These are phyloP conservation scores for Thelonectria discophora DNA, from an alignment of 2,329 filamentous ascomycete species.

Conservation along the genomic window DNA sequence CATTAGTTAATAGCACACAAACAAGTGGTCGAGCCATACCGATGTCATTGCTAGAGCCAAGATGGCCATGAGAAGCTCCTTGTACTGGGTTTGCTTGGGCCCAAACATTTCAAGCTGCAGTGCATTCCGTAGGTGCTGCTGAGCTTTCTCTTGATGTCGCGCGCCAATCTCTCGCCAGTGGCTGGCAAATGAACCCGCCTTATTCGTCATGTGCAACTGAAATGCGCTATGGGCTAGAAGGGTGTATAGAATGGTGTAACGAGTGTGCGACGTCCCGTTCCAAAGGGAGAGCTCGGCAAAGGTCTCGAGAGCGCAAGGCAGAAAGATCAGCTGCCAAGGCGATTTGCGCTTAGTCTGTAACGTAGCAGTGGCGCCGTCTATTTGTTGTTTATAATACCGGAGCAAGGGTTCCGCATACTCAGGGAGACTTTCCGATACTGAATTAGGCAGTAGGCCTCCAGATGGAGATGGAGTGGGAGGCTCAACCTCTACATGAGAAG, in stretches of 20 bases:
- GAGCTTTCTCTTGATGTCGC: constrained; percentile 43
- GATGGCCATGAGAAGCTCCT: constrained; percentile 55
- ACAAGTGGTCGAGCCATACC: background rate
- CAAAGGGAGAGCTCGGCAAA: constrained; percentile 54
- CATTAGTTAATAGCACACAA: rapidly evolving
- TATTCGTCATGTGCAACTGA: constrained; percentile 44
- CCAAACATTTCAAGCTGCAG: constrained; percentile 46
- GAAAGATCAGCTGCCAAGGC: constrained; percentile 54
- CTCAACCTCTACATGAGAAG: background rate
- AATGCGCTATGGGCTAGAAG: constrained; percentile 55
- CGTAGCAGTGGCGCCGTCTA: constrained; percentile 40
- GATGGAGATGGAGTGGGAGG: constrained; percentile 9
- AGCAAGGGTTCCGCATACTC: constrained; percentile 41
- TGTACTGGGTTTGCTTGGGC: constrained; percentile 52
- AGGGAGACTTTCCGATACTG: constrained; percentile 14
- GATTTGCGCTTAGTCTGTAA: constrained; percentile 48
- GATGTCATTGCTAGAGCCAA: constrained; percentile 44
- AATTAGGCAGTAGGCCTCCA: background rate
- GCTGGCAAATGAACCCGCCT: constrained; percentile 15
- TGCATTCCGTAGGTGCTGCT: constrained; percentile 46
- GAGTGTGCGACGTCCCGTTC: constrained; percentile 49
- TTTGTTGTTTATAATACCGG: constrained; percentile 42
- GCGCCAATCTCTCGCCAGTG: constrained; percentile 44
- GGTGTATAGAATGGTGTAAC: constrained; percentile 50
- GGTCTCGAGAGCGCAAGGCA: constrained; percentile 52